Base-by-base conservation (phyloP, 1,284 basidiomycete genomes). In the Tilletia indica region DNA sequence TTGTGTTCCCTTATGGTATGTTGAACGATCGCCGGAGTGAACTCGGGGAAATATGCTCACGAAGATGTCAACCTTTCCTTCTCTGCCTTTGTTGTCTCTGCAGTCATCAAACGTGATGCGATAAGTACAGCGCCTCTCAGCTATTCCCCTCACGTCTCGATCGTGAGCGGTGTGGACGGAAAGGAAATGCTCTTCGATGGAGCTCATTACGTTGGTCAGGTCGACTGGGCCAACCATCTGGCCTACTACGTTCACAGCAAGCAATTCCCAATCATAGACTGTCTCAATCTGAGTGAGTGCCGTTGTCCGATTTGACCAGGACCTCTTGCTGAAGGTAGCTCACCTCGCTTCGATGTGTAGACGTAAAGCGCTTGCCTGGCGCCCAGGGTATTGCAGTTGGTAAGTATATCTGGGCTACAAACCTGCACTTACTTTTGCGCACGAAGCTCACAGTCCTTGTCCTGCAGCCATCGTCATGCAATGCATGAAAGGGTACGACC, bases 1-100 rank as follows among this genome's bases (percentile, higher is more conserved):
- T 58, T 25, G 21, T 58, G 21, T 58, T 58, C 21, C 56, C 56
- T 58, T 58, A 58, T 58, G 56, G 56, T 58, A 31, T 5, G 56
- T 58, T 2, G 25, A n/a, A 19, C 51, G 16, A 45, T 45, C 9
- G 42, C 6, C n/a, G 51, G 25, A n/a, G 14, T 58, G 19, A 12
- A 25, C 11, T 31, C 25, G 25, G 25, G 25, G 25, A 31, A 0
- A 31, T 2, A 12, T 58, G 34, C 34, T n/a, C 51, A 31, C 56
- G 56, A 31, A 21, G 34, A 58, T 2, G 4, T 31, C 51, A n/a
- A 54, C 51, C 51, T 31, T 54, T 54, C 19, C 51, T 31, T 6
- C 25, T n/a, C 8, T 31, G 48, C 14, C 48, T 49, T 54, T 8
- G n/a, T 54, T 58, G 12, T 58, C 3, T 34, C 56, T 58, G 16